These are phyloP conservation scores for Letharia lupina DNA, from an alignment of 495 filamentous ascomycete genomes.

Conservation along the genomic window DNA sequence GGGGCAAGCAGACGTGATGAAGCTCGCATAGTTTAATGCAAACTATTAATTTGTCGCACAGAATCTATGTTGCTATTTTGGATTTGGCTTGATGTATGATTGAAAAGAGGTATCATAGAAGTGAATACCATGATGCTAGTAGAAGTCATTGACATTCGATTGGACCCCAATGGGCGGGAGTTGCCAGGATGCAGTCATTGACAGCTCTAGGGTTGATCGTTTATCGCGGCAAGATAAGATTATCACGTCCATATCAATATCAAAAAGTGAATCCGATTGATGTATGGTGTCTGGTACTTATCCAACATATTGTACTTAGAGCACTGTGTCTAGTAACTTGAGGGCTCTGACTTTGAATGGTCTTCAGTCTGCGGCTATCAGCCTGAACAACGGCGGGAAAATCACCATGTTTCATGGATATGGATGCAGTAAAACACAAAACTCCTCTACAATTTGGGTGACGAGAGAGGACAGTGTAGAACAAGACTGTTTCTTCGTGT, in stretches of 20 bases:
- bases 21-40: constrained; percentile 34
- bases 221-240: constrained; percentile 3
- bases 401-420: not conserved
- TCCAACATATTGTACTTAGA: not conserved
- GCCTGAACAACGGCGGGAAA: too few relatives aligned
- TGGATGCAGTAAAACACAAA: not conserved
- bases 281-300: too few relatives aligned
- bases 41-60: not conserved
- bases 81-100: not conserved
- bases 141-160: not conserved
- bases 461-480: not conserved
- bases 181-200: not conserved
- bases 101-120: not conserved
- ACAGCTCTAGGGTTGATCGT: not conserved
- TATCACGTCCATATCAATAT: not conserved
- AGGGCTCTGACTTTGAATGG: too few relatives aligned
- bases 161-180: not conserved
- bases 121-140: not conserved
- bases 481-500: too few relatives aligned
- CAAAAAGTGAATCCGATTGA: not conserved
- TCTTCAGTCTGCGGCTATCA: too few relatives aligned
- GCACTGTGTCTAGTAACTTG: not conserved
- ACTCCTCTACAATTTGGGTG: not conserved
- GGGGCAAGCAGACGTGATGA: constrained; percentile 42
- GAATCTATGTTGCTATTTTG: not conserved